Evolutionary conservation across 768 basidiomycete species (phyloP).

Genomic region (Crucibulum laeve): DNA sequence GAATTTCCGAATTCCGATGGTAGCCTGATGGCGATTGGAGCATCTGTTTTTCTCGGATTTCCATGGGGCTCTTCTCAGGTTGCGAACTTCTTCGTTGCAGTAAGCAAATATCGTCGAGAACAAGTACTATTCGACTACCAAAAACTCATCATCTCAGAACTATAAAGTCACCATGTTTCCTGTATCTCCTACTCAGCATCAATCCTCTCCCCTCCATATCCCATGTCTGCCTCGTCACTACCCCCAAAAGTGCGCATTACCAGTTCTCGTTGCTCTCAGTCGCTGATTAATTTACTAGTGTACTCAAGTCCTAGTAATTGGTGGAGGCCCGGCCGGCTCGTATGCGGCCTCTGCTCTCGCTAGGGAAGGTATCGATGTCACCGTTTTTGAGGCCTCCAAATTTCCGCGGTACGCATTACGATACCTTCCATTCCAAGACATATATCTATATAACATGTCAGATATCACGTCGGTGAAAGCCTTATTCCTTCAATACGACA

Average conservation of each 20-base stretch:
- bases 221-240: slow-evolving; percentile 23
- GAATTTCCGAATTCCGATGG: slow-evolving; percentile 2
- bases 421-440: background rate
- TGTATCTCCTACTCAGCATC: slow-evolving; percentile 9
- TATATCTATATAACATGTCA: slow-evolving; percentile 12
- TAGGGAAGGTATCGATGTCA: slow-evolving; percentile 51
- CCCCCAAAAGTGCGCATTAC: slow-evolving; percentile 22
- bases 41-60: slow-evolving; percentile 5
- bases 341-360: slow-evolving; percentile 55
- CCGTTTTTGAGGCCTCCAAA: slow-evolving; percentile 47
- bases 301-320: slow-evolving; percentile 40
- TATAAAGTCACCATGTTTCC: slow-evolving; percentile 15
- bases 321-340: slow-evolving; percentile 54
- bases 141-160: background rate
- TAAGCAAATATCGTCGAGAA: too few species aligned
- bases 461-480: slow-evolving; percentile 59
- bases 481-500: slow-evolving; percentile 58
- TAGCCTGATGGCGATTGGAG: slow-evolving; percentile 1
- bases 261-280: slow-evolving; percentile 3
- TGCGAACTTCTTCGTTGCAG: too few species aligned
- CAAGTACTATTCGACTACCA: too few species aligned
- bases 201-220: slow-evolving; percentile 10
- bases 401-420: slow-evolving; percentile 39
- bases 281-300: slow-evolving; percentile 21
- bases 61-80: background rate